Conservation (phyloP, 192 early-diverging fungal species). For the Coemansia pectinata region DNA sequence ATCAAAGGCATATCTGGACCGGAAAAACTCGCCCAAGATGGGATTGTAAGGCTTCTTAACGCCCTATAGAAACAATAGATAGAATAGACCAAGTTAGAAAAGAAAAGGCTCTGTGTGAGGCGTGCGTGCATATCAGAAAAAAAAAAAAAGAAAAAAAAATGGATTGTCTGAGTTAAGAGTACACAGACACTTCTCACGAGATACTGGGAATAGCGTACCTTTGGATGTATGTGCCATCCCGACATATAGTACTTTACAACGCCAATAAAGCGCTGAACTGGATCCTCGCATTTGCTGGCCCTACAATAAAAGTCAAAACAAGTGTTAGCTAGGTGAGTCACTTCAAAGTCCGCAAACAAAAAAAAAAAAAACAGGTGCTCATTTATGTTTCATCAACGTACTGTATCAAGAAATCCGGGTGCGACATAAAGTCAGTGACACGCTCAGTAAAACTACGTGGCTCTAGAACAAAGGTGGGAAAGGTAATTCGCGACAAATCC, state of each 20-base stretch:
- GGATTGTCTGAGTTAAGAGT: background rate
- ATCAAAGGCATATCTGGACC: constrained; percentile 73
- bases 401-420: constrained; percentile 79
- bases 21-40: constrained; percentile 89
- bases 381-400: constrained; percentile 33
- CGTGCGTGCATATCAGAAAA: background rate
- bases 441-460: constrained; percentile 91
- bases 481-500: constrained; percentile 90
- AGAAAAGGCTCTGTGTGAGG: background rate
- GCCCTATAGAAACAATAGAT: constrained; percentile 53
- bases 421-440: constrained; percentile 95
- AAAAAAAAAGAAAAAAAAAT: no score
- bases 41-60: constrained; percentile 97
- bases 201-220: constrained; percentile 53
- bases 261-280: constrained; percentile 74
- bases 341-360: background rate
- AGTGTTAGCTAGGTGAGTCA: constrained; percentile 6
- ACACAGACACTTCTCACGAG: background rate
- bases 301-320: constrained; percentile 46
- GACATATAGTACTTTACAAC: constrained; percentile 86
- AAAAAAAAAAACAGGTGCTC: background rate
- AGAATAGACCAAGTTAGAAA: background rate
- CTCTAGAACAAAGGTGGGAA: constrained; percentile 95
- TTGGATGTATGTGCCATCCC: constrained; percentile 92
- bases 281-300: constrained; percentile 66